Evolutionary conservation across 345 rosid species (phyloP), one percentile per base, ranked within the genome.

Genomic region (Noccaea caerulescens): DNA sequence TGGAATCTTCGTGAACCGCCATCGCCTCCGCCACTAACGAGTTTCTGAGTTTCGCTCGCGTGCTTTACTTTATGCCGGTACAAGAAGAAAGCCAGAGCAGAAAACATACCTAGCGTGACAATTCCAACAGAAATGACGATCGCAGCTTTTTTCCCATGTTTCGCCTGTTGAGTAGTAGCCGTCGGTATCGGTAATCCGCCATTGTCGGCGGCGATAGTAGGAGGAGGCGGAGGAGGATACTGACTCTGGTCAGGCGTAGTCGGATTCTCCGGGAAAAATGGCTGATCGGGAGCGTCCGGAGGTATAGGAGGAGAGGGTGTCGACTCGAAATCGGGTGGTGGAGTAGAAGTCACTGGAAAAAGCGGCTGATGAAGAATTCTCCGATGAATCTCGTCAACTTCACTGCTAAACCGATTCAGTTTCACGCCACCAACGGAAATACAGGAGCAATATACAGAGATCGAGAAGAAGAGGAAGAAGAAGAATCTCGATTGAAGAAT

Each of bases 81-180:
- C 57, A 93, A 58, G 69, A 93, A 93, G 82, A 93, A 90, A 10
- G 92, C 97, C 3, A 93, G 87, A 16, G 86, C 97, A 0, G 98
- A 88, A 3, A 93, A 71, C 98, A 93, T 91, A 46, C 98, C 98
- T 3, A 93, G 73, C 7, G 97, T 89, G 81, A 93, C 98, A 74
- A 93, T 85, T 60, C 94, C 97, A 57, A 91, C 97, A 0, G 98
- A 93, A 38, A 93, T 72, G 0, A 88, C 97, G 72, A 91, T 86
- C 12, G 97, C 97, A 49, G 89, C 83, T 68, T 83, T 93, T 75
- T 82, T 91, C 14, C 87, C 84, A 18, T 92, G 97, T 57, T 85
- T 93, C 5, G 87, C 52, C 1, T 90, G 88, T n/a, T 87, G 93
- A 4, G 93, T 80, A 2, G 96, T 82, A 2, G 95, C 86, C 0